phyloP scores from a whole-genome alignment of 192 early-diverging fungal species.

The Phycomyces blakesleeanus region DNA sequence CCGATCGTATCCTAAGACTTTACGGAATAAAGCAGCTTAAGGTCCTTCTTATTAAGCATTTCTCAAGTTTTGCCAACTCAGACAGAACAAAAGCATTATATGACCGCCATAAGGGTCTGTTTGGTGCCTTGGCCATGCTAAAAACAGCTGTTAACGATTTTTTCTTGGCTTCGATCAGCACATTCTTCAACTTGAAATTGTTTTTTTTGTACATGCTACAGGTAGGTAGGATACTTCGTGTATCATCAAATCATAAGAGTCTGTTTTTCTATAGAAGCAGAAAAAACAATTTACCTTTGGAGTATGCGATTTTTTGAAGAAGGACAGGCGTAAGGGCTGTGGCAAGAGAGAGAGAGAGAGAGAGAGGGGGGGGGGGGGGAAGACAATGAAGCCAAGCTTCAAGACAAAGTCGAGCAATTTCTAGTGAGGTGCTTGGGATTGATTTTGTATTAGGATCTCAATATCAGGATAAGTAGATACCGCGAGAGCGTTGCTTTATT shows the following conservation, averaged over 20 bases:
- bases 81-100: neutral
- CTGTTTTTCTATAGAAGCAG: neutral
- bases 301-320: neutral
- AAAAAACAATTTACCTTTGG: neutral
- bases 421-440: no score
- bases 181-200: neutral
- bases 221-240: neutral
- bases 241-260: neutral
- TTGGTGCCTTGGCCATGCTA: conserved; percentile 1
- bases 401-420: no score
- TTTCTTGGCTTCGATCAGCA: neutral
- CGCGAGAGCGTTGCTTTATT: no score
- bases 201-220: conserved; percentile 11
- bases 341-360: neutral
- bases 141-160: neutral
- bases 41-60: neutral
- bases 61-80: neutral
- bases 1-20: neutral
- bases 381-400: no score
- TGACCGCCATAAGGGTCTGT: conserved; percentile 6
- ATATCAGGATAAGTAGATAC: no score
- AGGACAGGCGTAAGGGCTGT: neutral
- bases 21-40: conserved; percentile 1
- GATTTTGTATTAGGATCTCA: no score
- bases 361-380: no score